phyloP scores from a whole-genome alignment of 345 rosid species.

The Sonneratia caseolaris region DNA sequence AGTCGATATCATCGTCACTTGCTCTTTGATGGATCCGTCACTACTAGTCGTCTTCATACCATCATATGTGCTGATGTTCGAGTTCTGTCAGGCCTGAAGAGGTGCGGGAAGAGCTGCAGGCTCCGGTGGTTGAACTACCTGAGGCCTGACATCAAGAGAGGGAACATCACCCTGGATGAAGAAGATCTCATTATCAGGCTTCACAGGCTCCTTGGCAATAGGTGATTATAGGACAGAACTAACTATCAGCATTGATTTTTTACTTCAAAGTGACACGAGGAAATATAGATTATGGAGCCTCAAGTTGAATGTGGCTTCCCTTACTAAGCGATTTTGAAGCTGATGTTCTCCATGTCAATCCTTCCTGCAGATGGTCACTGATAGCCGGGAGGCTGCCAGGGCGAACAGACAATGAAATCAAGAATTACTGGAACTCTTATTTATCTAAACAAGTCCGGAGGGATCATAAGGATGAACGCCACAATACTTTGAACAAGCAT shows the following conservation, averaged over 20 bases:
- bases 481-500: not conserved
- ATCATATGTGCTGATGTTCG: too few species aligned
- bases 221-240: conserved; percentile 6
- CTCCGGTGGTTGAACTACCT: conserved; percentile 34
- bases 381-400: conserved; percentile 40
- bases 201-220: conserved; percentile 22
- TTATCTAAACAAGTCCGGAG: conserved; percentile 9
- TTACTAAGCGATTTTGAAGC: not conserved
- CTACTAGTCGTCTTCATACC: too few species aligned
- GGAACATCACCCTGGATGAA: conserved; percentile 30
- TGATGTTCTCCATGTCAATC: not conserved
- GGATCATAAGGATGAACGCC: not conserved
- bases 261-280: too few species aligned
- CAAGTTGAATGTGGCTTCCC: too few species aligned
- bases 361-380: conserved; percentile 10
- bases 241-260: too few species aligned
- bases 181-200: conserved; percentile 27
- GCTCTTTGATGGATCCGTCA: too few species aligned
- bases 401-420: conserved; percentile 46
- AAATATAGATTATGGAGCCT: too few species aligned
- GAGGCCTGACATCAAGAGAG: conserved; percentile 37
- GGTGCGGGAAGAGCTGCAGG: conserved; percentile 23
- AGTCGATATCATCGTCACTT: too few species aligned
- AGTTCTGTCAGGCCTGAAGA: conserved; percentile 18
- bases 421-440: conserved; percentile 39